phyloP scores from a whole-genome alignment of 805 yeast genomes.

The Schwanniomyces polymorphus region DNA sequence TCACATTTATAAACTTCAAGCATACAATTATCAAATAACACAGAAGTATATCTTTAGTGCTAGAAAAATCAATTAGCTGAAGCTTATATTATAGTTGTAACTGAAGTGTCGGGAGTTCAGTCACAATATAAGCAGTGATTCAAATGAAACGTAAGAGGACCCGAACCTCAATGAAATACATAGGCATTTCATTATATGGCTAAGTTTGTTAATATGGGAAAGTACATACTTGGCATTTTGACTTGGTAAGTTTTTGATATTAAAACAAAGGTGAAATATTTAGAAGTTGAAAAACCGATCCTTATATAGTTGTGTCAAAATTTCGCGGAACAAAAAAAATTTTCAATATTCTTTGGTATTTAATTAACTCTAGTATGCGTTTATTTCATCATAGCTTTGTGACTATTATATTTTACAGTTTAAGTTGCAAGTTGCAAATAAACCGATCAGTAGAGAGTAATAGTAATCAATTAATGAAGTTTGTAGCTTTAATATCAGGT shows the following conservation, averaged over 20 bases:
- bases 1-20: not conserved
- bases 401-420: conserved; percentile 2
- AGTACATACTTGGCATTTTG: conserved; percentile 65
- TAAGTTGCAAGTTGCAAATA: not conserved
- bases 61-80: not conserved
- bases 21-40: not conserved
- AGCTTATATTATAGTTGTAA: conserved; percentile 28
- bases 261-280: conserved; percentile 7
- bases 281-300: conserved; percentile 1
- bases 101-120: conserved; percentile 92
- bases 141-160: conserved; percentile 50
- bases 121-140: conserved; percentile 40
- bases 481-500: conserved; percentile 89
- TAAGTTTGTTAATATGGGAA: not conserved
- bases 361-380: not conserved
- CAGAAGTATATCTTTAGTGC: not conserved
- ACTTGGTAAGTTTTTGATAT: conserved; percentile 18
- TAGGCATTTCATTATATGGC: not conserved
- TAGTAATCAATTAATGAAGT: conserved; percentile 60
- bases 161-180: conserved; percentile 57
- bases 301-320: not conserved
- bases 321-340: conserved; percentile 1
- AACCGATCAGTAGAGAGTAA: not conserved
- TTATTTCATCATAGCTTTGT: not conserved
- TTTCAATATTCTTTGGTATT: not conserved